Conservation (phyloP, 192 early-diverging fungal species). For the Backusella tuberculispora region DNA sequence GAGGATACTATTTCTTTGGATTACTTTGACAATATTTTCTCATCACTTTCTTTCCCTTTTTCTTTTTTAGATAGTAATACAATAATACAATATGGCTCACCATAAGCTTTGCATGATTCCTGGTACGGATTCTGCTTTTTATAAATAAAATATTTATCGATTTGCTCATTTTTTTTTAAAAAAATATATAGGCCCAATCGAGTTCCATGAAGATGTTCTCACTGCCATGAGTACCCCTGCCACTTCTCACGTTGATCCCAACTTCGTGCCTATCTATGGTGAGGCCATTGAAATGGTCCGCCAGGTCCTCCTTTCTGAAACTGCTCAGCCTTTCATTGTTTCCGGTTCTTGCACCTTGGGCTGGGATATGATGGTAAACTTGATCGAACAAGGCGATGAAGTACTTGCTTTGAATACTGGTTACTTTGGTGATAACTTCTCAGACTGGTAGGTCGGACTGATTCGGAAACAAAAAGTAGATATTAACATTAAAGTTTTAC, state of each 20-base stretch:
- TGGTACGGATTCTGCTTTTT: constrained; percentile 48
- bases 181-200: constrained; percentile 79
- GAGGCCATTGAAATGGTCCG: constrained; percentile 82
- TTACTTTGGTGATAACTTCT: constrained; percentile 95
- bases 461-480: background rate
- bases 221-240: constrained; percentile 86
- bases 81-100: constrained; percentile 26
- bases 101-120: constrained; percentile 95
- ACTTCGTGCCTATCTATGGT: constrained; percentile 87
- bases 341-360: constrained; percentile 95
- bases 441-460: constrained; percentile 70
- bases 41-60: constrained; percentile 13
- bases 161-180: background rate
- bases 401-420: constrained; percentile 91
- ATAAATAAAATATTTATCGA: background rate
- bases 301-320: constrained; percentile 75
- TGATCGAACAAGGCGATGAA: constrained; percentile 87
- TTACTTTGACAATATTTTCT: constrained; percentile 9
- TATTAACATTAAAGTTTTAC: background rate
- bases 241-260: constrained; percentile 93
- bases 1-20: constrained; percentile 5
- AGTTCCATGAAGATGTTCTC: constrained; percentile 90
- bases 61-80: background rate
- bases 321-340: constrained; percentile 91
- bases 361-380: constrained; percentile 96